Conservation (phyloP, 2,329 filamentous ascomycete species). For the Pleomassaria siparia region DNA sequence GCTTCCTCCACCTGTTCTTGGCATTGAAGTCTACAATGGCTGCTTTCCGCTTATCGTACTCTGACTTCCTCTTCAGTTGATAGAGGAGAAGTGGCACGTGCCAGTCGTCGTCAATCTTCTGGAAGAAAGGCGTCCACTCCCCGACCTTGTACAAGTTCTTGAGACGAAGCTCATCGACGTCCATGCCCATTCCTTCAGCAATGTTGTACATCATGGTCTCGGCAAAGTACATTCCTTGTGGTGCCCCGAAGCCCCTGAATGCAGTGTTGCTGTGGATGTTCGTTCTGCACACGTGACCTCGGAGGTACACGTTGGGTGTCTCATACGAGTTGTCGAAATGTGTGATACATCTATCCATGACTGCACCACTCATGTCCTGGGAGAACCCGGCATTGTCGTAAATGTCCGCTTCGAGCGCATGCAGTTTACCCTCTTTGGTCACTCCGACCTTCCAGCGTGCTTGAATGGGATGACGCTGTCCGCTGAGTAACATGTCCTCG, state of each 20-base stretch:
- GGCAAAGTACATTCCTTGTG: slow-evolving; percentile 90
- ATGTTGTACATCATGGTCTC: slow-evolving; percentile 87
- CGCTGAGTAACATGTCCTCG: slow-evolving; percentile 89
- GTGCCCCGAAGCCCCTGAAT: slow-evolving; percentile 92
- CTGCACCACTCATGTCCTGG: slow-evolving; percentile 69
- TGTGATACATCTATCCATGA: slow-evolving; percentile 80
- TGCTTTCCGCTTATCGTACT: slow-evolving; percentile 69
- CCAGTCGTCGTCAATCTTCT: slow-evolving; percentile 78
- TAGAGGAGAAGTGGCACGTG: slow-evolving; percentile 90
- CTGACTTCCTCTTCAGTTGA: slow-evolving; percentile 73
- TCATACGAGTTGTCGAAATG: slow-evolving; percentile 88
- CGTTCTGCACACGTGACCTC: slow-evolving; percentile 83
- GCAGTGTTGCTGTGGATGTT: slow-evolving; percentile 97
- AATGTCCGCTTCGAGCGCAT: slow-evolving; percentile 83
- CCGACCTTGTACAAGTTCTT: slow-evolving; percentile 81
- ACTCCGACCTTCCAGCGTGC: slow-evolving; percentile 89
- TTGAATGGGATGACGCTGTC: slow-evolving; percentile 89
- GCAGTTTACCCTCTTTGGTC: slow-evolving; percentile 86
- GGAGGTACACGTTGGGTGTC: slow-evolving; percentile 81
- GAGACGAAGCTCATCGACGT: slow-evolving; percentile 74
- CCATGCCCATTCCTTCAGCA: slow-evolving; percentile 82
- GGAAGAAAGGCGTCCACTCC: slow-evolving; percentile 87
- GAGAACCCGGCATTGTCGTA: slow-evolving; percentile 88
- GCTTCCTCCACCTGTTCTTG: slow-evolving; percentile 87
- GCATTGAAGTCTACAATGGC: slow-evolving; percentile 77